Evolutionary conservation across 805 yeast genomes (phyloP), one percentile per base, ranked within the genome.

Genomic region (Yamadazyma laniorum): DNA sequence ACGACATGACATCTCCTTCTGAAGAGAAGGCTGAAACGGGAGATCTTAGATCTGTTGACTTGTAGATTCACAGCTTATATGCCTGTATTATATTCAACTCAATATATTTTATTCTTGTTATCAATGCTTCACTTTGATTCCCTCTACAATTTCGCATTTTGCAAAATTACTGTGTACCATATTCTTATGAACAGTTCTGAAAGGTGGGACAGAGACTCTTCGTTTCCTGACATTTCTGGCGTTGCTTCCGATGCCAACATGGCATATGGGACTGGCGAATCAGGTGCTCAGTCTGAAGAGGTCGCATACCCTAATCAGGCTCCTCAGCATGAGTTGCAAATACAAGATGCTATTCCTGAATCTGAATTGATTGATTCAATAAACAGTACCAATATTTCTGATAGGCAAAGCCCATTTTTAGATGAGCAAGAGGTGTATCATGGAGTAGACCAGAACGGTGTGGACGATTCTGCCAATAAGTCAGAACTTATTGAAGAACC

Each of bases 281-380:
- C 32, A 15, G 18, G 12, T 6, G 7, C 6, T 15, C 32, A 17
- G 8, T 27, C 37, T 3, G 30, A 25, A 8, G 21, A 18, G 13
- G 29, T 32, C 8, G n/a, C 18, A 15, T 32, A 32, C 14, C 29
- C 11, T 14, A 16, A 18, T 4, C 42, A 50, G 9, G 9, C 23
- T 3, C 49, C 43, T 37, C 55, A 52, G 21, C 60, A 55, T 38
- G 56, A 50, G 33, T 43, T 61, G 0, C 63, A 54, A 39, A 43
- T 53, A 5, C 65, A 61, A 36, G 54, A 49, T 6, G 47, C 47
- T n/a, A 59, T 59, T 16, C 52, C 65, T 3, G 56, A 52, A 19
- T 55, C 55, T 18, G 65, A 60, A 40, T 31, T 61, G 9, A 45
- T 58, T 29, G 64, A 60, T 39, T 58, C 65, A 1, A 52, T 61